Evolutionary conservation across 345 rosid genomes (phyloP).

Genomic region (Acer saccharum): DNA sequence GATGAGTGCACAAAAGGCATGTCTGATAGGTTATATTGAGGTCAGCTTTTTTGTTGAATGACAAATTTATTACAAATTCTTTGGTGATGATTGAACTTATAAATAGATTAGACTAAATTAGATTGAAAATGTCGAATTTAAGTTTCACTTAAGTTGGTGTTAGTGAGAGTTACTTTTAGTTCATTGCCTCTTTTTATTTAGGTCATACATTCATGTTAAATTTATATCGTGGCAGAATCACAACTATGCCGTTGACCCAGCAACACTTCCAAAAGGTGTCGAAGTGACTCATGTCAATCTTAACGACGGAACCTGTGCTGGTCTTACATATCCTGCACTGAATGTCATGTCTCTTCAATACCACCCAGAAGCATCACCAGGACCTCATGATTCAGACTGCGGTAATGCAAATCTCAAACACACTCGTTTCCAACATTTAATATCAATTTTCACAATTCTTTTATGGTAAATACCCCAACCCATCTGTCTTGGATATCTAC

Average conservation of each 20-base stretch:
- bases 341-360: slow-evolving; percentile 90
- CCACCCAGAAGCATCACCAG: slow-evolving; percentile 98
- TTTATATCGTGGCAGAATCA: slow-evolving; percentile 67
- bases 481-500: neutral
- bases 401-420: slow-evolving; percentile 36
- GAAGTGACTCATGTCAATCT: slow-evolving; percentile 94
- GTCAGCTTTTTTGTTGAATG: too few species aligned
- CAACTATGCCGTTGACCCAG: slow-evolving; percentile 84
- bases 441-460: neutral
- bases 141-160: neutral
- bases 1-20: too few species aligned
- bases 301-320: slow-evolving; percentile 95
- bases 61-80: neutral
- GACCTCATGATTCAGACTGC: slow-evolving; percentile 91
- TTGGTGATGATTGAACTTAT: neutral
- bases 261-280: slow-evolving; percentile 64
- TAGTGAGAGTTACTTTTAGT: neutral
- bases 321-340: slow-evolving; percentile 77
- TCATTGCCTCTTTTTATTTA: neutral
- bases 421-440: neutral
- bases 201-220: slow-evolving; percentile 8
- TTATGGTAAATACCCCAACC: neutral
- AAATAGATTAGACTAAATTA: neutral
- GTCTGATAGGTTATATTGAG: too few species aligned
- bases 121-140: neutral